These are phyloP conservation scores for Domatiomyces globalis DNA, from an alignment of 2,329 filamentous ascomycete species.

Conservation along the genomic window DNA sequence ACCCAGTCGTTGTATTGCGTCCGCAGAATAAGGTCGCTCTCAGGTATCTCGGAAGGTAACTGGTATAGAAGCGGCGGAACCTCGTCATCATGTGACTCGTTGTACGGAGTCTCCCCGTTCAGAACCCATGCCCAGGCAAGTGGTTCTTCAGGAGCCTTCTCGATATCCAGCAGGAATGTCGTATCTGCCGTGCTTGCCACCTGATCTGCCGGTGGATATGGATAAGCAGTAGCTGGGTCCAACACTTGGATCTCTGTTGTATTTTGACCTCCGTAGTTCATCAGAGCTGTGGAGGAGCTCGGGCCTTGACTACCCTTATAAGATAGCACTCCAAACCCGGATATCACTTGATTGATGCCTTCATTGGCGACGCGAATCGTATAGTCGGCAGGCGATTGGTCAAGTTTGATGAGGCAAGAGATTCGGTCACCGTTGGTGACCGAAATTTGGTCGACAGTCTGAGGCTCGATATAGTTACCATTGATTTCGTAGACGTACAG, in stretches of 20 bases:
- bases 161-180: conserved; percentile 28
- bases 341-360: conserved; percentile 40
- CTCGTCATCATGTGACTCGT: conserved; percentile 26
- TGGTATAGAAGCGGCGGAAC: conserved; percentile 34
- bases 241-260: conserved; percentile 30
- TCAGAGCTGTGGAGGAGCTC: conserved; percentile 26
- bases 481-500: conserved; percentile 33
- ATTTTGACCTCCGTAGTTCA: conserved; percentile 37
- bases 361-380: conserved; percentile 37
- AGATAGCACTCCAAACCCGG: conserved; percentile 37
- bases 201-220: conserved; percentile 32
- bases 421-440: conserved; percentile 29
- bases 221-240: conserved; percentile 29
- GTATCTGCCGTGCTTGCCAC: conserved; percentile 32
- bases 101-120: conserved; percentile 31
- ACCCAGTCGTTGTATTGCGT: conserved; percentile 39
- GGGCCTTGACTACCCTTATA: conserved; percentile 22
- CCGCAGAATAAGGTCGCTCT: conserved; percentile 37
- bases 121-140: conserved; percentile 41
- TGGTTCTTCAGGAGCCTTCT: conserved; percentile 17
- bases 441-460: conserved; percentile 23
- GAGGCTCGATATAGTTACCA: conserved; percentile 30
- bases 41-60: conserved; percentile 24
- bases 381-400: conserved; percentile 26
- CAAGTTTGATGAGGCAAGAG: conserved; percentile 29